Evolutionary conservation across 2,329 filamentous ascomycete species (phyloP).

Genomic region (Botrytis hyacinthi): DNA sequence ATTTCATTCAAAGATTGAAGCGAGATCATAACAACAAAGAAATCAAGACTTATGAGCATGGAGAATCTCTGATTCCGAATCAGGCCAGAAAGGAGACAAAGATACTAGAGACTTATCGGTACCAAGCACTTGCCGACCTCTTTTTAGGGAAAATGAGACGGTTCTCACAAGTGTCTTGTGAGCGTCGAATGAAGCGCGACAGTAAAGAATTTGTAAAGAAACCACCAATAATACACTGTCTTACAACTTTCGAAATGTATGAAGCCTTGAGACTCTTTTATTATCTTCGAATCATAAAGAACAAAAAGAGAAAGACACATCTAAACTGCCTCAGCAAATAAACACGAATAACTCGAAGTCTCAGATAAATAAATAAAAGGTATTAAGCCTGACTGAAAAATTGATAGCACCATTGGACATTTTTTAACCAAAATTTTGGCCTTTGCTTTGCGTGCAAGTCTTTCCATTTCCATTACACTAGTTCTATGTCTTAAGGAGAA

Average conservation of each 20-base stretch:
- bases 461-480: background rate
- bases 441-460: background rate
- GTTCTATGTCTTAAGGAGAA: background rate
- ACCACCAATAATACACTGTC: background rate
- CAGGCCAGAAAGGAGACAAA: background rate
- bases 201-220: background rate
- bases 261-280: background rate
- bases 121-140: background rate
- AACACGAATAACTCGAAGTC: background rate
- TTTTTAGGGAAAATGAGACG: too few species aligned
- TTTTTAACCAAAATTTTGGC: background rate
- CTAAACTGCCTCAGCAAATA: background rate
- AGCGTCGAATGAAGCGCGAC: background rate
- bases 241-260: background rate
- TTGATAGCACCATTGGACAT: background rate
- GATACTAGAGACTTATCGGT: background rate
- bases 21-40: background rate
- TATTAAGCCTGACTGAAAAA: background rate
- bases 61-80: background rate
- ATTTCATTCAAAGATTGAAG: background rate
- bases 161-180: background rate
- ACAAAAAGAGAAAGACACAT: too few species aligned
- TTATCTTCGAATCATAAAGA: background rate
- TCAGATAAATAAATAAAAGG: background rate
- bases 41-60: background rate